phyloP scores from a whole-genome alignment of 306 rosid genomes.

The Herpetospermum pedunculosum region DNA sequence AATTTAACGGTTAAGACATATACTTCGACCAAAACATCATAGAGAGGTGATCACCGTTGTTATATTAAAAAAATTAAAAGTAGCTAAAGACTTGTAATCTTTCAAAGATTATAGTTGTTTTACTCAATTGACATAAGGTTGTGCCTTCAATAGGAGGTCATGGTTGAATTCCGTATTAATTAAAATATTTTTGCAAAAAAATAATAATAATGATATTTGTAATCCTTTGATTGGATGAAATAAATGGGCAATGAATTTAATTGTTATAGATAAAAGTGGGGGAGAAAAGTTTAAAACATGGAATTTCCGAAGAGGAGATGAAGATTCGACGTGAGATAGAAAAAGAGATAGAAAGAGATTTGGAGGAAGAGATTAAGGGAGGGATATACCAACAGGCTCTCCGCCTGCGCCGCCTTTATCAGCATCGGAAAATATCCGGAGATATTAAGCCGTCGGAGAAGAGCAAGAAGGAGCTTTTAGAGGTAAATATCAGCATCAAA shows the following conservation, averaged over 20 bases:
- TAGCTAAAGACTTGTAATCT: too few relatives aligned
- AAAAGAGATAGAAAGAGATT: constrained; percentile 45
- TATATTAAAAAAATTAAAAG: too few relatives aligned
- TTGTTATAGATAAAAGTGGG: not conserved
- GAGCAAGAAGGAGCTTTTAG: constrained; percentile 19
- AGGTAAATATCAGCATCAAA: constrained; percentile 47
- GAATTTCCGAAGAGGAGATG: constrained; percentile 36
- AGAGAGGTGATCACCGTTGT: too few relatives aligned
- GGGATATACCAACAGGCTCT: constrained; percentile 50
- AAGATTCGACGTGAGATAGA: constrained; percentile 50
- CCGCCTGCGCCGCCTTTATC: constrained; percentile 41
- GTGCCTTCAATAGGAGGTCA: too few relatives aligned
- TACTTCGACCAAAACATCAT: too few relatives aligned
- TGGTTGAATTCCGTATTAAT: too few relatives aligned
- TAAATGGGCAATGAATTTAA: not conserved
- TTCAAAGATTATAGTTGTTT: too few relatives aligned
- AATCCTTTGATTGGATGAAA: not conserved
- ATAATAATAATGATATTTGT: too few relatives aligned
- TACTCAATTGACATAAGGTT: too few relatives aligned
- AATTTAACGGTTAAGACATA: too few relatives aligned
- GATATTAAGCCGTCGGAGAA: not conserved
- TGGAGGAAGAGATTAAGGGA: constrained; percentile 64
- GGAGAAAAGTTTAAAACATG: not conserved
- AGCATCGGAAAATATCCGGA: constrained; percentile 17
- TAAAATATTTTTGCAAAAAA: too few relatives aligned